Conservation (phyloP, 192 early-diverging fungal genomes). For the Podila epigama region DNA sequence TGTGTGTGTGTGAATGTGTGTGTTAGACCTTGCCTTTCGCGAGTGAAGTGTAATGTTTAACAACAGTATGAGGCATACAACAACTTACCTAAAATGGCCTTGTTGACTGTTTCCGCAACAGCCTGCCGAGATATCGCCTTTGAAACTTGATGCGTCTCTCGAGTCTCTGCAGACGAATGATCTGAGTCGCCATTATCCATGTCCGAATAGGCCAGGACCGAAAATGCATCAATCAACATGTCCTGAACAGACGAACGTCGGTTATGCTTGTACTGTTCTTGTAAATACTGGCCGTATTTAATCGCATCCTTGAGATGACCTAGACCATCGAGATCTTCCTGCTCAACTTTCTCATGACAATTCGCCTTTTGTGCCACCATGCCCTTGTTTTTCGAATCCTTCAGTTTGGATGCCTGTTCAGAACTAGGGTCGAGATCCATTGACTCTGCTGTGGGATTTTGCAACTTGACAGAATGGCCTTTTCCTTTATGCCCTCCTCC, state of each 20-base stretch:
- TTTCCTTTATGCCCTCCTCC: constrained; percentile 40
- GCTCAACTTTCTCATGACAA: constrained; percentile 9
- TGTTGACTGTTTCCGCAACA: constrained; percentile 72
- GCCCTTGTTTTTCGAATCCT: not conserved
- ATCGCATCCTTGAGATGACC: constrained; percentile 50
- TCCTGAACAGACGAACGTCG: constrained; percentile 13
- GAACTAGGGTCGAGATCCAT: constrained; percentile 57
- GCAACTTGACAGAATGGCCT: constrained; percentile 22
- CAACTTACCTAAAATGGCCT: constrained; percentile 66
- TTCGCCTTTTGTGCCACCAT: not conserved
- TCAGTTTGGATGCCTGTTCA: not conserved
- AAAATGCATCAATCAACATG: constrained; percentile 64
- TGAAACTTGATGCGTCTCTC: not conserved
- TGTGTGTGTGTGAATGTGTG: not conserved
- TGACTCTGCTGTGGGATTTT: not conserved
- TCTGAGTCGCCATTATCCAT: constrained; percentile 59
- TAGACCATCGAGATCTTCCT: constrained; percentile 30
- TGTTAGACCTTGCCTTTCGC: not conserved
- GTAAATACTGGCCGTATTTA: constrained; percentile 59
- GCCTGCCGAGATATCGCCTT: constrained; percentile 52
- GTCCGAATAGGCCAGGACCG: constrained; percentile 76
- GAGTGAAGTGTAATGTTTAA: too few species aligned
- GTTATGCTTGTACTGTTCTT: constrained; percentile 57
- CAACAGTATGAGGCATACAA: not conserved
- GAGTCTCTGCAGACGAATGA: constrained; percentile 43